Conservation (phyloP, 768 basidiomycete species). For the Pleurotus djamor region DNA sequence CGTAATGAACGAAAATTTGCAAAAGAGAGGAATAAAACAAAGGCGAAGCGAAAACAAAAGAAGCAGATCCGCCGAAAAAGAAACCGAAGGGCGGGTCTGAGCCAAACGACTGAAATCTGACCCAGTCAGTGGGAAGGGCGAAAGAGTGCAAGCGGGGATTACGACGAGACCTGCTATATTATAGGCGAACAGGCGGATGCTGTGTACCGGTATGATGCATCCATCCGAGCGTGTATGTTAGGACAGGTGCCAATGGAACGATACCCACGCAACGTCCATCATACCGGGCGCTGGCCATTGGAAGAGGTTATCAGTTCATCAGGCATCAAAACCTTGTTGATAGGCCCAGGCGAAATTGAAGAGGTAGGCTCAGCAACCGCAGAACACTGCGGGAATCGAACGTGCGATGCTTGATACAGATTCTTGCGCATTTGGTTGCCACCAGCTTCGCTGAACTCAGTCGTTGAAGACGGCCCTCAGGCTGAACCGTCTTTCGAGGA, state of each 20-base stretch:
- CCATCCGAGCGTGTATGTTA: not conserved
- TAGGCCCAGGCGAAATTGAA: no score
- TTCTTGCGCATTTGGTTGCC: no score
- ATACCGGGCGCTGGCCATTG: constrained; percentile 6
- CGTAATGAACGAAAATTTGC: constrained; percentile 7
- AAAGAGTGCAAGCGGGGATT: constrained; percentile 9
- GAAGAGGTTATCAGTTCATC: not conserved
- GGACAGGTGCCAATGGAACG: not conserved
- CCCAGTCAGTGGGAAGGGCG: constrained; percentile 18
- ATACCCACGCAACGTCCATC: not conserved
- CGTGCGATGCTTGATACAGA: no score
- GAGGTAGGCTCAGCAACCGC: no score
- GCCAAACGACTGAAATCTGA: constrained; percentile 11
- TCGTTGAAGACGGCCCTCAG: no score
- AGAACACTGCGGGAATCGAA: no score
- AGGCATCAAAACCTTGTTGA: constrained; percentile 4
- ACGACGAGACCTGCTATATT: no score
- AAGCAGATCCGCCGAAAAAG: constrained; percentile 21
- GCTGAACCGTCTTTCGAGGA: no score
- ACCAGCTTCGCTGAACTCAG: no score
- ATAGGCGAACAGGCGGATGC: not conserved
- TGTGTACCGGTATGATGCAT: constrained; percentile 5
- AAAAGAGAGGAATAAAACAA: constrained; percentile 9
- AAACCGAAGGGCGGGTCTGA: constrained; percentile 19
- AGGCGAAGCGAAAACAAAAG: constrained; percentile 15